phyloP scores from a whole-genome alignment of 108 stramenopile species.

The Mediolabrus comicus region DNA sequence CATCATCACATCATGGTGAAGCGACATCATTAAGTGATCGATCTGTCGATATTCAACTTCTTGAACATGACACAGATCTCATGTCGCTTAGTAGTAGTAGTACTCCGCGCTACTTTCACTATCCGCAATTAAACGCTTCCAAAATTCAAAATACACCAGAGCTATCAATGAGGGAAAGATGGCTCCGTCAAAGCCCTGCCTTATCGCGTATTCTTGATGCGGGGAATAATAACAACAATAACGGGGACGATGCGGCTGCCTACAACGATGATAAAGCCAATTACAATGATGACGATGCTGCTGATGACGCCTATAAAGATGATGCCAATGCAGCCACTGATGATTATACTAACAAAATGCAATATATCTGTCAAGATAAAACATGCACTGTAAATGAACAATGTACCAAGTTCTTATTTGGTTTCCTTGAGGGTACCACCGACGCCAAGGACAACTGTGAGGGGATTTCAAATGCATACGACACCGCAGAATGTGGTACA shows the following conservation, averaged over 20 bases:
- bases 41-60: background rate
- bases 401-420: constrained; percentile 66
- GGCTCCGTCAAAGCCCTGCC: constrained; percentile 30
- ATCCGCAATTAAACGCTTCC: background rate
- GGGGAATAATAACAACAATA: constrained; percentile 3
- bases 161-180: constrained; percentile 8
- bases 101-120: background rate
- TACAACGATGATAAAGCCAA: background rate
- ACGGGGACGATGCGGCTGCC: constrained; percentile 5
- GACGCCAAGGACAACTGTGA: constrained; percentile 82
- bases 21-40: background rate
- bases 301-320: constrained; percentile 8
- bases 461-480: constrained; percentile 77
- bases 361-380: constrained; percentile 29
- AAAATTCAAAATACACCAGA: constrained; percentile 2
- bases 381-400: constrained; percentile 49
- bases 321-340: constrained; percentile 3
- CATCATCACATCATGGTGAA: background rate
- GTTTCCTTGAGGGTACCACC: constrained; percentile 82
- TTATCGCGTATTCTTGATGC: constrained; percentile 23
- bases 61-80: too few relatives aligned
- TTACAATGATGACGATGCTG: background rate
- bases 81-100: background rate
- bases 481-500: constrained; percentile 63
- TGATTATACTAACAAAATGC: constrained; percentile 2